Evolutionary conservation across 305 asterid species (phyloP).

Genomic region (Solanum hybrid): DNA sequence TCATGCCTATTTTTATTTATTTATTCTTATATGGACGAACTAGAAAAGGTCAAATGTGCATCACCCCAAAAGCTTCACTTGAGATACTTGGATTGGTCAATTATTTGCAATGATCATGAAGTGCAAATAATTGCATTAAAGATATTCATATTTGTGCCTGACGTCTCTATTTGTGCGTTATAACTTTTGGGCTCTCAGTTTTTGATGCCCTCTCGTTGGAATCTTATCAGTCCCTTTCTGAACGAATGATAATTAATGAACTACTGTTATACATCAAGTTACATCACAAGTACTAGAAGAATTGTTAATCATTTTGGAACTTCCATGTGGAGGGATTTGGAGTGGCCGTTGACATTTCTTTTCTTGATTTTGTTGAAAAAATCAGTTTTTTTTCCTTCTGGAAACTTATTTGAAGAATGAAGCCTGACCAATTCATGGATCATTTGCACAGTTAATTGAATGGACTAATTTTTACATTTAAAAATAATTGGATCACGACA

Average conservation of each 20-base stretch:
- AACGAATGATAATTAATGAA: not conserved
- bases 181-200: not conserved
- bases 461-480: not conserved
- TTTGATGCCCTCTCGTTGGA: not conserved
- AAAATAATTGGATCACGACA: not conserved
- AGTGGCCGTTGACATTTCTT: not conserved
- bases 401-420: not conserved
- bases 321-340: slow-evolving; percentile 17
- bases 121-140: not conserved
- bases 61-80: not conserved
- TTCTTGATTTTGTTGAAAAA: not conserved
- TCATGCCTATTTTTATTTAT: not conserved
- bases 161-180: not conserved
- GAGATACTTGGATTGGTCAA: not conserved
- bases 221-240: not conserved
- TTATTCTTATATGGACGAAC: not conserved
- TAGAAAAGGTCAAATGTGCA: not conserved
- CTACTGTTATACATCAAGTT: not conserved
- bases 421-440: not conserved
- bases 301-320: not conserved
- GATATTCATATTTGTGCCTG: not conserved
- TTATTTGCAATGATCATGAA: not conserved
- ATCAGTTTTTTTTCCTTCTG: not conserved
- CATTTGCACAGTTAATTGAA: not conserved
- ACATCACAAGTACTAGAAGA: not conserved